These are phyloP conservation scores for Xylaria sp. DNA, from an alignment of 2,329 filamentous ascomycete genomes.

Conservation along the genomic window DNA sequence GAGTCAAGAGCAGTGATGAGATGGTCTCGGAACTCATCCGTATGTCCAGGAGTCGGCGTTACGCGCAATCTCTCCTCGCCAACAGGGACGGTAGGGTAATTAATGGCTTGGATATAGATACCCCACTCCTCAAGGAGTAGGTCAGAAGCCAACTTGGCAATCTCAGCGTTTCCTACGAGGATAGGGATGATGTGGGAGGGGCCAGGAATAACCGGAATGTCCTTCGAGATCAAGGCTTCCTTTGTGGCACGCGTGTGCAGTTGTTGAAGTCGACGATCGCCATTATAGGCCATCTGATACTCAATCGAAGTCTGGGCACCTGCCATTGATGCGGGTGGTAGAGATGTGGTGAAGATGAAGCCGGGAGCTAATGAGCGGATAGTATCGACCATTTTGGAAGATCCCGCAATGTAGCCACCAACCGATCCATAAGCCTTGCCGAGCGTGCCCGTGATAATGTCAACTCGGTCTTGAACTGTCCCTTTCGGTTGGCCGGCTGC, in stretches of 20 bases:
- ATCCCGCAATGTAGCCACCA: conserved; percentile 96
- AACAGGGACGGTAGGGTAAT: conserved; percentile 96
- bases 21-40: conserved; percentile 83
- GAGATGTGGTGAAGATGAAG: conserved; percentile 98
- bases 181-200: conserved; percentile 96
- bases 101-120: conserved; percentile 98
- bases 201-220: conserved; percentile 97
- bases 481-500: conserved; percentile 76
- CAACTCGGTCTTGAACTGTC: conserved; percentile 92
- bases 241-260: conserved; percentile 96
- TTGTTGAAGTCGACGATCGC: conserved; percentile 91
- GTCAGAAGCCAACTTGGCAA: conserved; percentile 91
- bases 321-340: conserved; percentile 96
- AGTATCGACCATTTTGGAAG: conserved; percentile 84
- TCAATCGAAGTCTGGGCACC: conserved; percentile 91
- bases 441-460: conserved; percentile 96
- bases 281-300: conserved; percentile 86
- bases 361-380: conserved; percentile 93
- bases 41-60: conserved; percentile 93
- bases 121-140: conserved; percentile 87
- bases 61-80: conserved; percentile 95
- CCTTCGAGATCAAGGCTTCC: conserved; percentile 76
- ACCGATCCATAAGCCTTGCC: conserved; percentile 98
- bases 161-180: conserved; percentile 90
- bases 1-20: conserved; percentile 84